Evolutionary conservation across 495 filamentous ascomycete genomes (phyloP), one percentile per base, ranked within the genome.

Genomic region (Pseudotulostoma volvatum): DNA sequence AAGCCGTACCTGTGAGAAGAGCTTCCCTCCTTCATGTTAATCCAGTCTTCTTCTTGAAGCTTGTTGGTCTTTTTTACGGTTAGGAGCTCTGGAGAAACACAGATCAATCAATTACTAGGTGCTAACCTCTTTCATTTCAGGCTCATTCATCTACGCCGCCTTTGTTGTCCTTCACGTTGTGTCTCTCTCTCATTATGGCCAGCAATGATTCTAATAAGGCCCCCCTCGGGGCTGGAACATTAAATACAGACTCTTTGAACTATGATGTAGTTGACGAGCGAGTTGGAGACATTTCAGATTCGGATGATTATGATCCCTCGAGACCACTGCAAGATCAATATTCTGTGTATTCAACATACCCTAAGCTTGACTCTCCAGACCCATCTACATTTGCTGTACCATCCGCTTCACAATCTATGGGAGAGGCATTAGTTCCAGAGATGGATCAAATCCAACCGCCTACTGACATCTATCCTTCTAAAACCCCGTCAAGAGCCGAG

Each of bases 201-300:
- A 71, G 74, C 48, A 59, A 69, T 44, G 70, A 75, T 46, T 64
- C 70, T 37, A 74, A 79, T 55, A 56, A 68, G 41, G 73, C 76
- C 49, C 76, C 78, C 50, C 64, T 63, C 39, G 67, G 73, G 50
- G 70, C 64, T 46, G 64, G 68, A 49, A 64, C 63, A 45, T 73
- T 63, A 56, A 57, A 56, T 39, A 42, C 59, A 52, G 67, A 67
- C 39, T 60, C 55, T 43, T 53, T 47, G 41, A 49, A 51, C 38
- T 50, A 61, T 49, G 51, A 52, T 37, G 47, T 50, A 38, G 47
- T 53, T 44, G 63, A 68, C 49, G 66, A 61, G 48, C 54, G 68
- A 44, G 52, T 57, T 52, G 60, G 68, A 51, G 62, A 71, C 63
- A 71, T 58, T 64, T 56, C 52, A 41, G 63, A 66, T 42, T 64